phyloP scores from a whole-genome alignment of 75 land plant species.

The Cryptomeria japonica region DNA sequence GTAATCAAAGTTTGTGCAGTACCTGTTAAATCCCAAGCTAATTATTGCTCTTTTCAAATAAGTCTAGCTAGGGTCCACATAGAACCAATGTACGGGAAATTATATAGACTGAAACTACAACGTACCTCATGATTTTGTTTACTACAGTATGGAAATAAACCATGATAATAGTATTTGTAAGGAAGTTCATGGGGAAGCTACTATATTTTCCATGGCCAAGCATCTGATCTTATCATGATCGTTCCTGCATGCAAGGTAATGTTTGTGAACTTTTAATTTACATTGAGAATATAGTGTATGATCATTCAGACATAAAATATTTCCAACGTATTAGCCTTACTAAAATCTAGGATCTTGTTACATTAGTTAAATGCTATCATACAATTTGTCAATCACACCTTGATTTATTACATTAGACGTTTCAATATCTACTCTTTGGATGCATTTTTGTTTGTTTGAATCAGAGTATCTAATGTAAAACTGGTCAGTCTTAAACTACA shows the following conservation, averaged over 20 bases:
- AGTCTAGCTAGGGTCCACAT: constrained; percentile 52
- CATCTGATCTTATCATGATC: constrained; percentile 62
- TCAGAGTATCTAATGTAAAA: too few relatives aligned
- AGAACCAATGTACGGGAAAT: constrained; percentile 66
- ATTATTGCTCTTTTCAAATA: constrained; percentile 49
- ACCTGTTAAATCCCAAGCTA: neutral
- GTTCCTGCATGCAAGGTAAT: constrained; percentile 53
- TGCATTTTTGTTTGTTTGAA: too few relatives aligned
- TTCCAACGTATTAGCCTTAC: too few relatives aligned
- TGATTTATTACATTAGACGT: too few relatives aligned
- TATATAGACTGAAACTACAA: constrained; percentile 59
- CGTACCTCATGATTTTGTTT: constrained; percentile 57
- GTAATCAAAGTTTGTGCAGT: too few relatives aligned
- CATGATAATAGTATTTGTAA: constrained; percentile 45
- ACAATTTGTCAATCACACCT: too few relatives aligned
- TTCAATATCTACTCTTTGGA: too few relatives aligned
- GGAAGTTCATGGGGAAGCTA: constrained; percentile 62
- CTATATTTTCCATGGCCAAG: constrained; percentile 55
- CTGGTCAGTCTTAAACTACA: too few relatives aligned
- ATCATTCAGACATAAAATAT: constrained; percentile 63
- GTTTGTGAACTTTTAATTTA: constrained; percentile 54
- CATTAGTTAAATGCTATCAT: too few relatives aligned
- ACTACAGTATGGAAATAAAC: constrained; percentile 59
- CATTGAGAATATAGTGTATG: constrained; percentile 61
- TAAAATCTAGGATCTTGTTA: too few relatives aligned